Conservation (phyloP, 1,284 basidiomycete genomes). For the Pseudozyma hubeiensis region DNA sequence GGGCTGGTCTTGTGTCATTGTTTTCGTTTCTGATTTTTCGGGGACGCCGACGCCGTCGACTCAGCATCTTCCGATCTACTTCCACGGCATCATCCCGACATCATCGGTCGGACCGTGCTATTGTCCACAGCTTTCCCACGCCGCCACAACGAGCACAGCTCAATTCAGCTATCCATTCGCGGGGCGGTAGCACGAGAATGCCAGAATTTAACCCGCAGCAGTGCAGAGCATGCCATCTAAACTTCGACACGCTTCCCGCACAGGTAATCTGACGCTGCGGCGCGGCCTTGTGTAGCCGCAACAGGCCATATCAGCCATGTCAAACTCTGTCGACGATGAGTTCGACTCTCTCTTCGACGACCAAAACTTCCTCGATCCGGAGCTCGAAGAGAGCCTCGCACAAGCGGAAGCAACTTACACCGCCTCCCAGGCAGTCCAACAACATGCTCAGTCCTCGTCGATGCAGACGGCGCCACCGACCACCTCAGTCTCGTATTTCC, state of each 20-base stretch:
- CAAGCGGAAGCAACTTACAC: constrained; percentile 44
- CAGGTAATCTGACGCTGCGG: background rate
- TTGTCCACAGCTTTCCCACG: too few species aligned
- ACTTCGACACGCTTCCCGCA: background rate
- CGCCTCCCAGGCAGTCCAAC: constrained; percentile 34
- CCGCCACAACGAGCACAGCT: too few species aligned
- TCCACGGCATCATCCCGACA: too few species aligned
- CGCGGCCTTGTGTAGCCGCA: background rate
- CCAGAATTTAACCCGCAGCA: background rate
- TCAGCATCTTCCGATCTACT: background rate
- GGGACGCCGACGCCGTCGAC: background rate
- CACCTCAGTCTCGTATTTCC: constrained; percentile 11
- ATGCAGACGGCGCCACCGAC: background rate
- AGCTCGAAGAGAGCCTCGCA: constrained; percentile 46
- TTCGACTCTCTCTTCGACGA: constrained; percentile 50
- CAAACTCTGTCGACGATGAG: constrained; percentile 26
- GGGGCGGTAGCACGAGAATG: too few species aligned
- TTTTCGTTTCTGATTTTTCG: background rate
- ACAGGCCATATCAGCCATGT: constrained; percentile 2
- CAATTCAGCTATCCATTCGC: too few species aligned
- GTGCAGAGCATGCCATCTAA: constrained; percentile 3
- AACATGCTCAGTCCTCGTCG: background rate
- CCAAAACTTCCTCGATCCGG: constrained; percentile 34
- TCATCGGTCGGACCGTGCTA: too few species aligned
- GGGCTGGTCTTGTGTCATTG: background rate